Base-by-base conservation (phyloP, 1,284 basidiomycete genomes). In the Cryptococcus sp. region DNA sequence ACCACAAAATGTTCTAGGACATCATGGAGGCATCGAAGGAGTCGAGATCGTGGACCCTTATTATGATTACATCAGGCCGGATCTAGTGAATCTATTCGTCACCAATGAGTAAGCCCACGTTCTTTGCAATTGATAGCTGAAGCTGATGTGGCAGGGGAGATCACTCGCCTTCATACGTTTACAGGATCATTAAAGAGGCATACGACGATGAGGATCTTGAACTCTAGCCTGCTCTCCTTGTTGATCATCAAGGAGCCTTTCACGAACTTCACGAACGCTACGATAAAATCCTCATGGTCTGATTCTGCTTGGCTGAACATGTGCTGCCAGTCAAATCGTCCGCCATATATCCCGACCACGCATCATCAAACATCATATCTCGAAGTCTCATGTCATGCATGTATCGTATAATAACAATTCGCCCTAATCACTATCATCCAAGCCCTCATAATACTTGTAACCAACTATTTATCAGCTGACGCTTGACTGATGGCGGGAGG, bases 41-140 rank as follows among this genome's bases (percentile, higher is more conserved):
- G 88, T 92, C 7, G 91, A 96, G 59, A 87, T 94, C 10, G 79
- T 90, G 32, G 91, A 91, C 68, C 91, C 93, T 18, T 88, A 88
- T 67, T 98, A 89, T 71, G 94, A 98, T 74, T 94, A 96, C 73
- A 87, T 98, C 41, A 81, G 84, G 43, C 92, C 93, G 11, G 90
- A 96, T 69, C 76, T 96, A 56, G 83, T 98, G 49, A 88, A 93
- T 69, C 86, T 92, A 18, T 94, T 91, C 70, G 91, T 98, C 64
- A 98, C 93, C 10, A 98, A 98, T 64, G 88, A 93, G 91, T 92
- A 70, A 79, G 89, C 83, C 14, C 16, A 22, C 19, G 19, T 21
- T 4, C 5, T 13, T 31, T 18, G 16, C 24, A 11, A 19, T 7
- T 23, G 13, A 28, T 9, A 3, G 32, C 4, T 13, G 45, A 4